Base-by-base conservation (phyloP, 2,329 filamentous ascomycete species). In the Pezicula carpinea region DNA sequence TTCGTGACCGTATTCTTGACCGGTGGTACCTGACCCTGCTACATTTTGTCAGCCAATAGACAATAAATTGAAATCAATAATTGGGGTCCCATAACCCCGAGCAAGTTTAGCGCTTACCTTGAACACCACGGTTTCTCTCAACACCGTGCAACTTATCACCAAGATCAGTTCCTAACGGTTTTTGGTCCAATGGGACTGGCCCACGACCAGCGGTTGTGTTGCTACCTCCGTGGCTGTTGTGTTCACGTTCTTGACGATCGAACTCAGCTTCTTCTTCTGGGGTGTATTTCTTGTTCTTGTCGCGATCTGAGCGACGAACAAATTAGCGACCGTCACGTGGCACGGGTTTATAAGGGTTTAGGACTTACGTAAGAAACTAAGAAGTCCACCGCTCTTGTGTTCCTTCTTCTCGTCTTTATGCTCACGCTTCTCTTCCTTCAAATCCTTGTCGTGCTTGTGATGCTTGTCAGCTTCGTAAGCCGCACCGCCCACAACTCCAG, bases 231-330 rank as follows among this genome's bases (percentile, higher is more conserved):
- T 58, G 46, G 32, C 50, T 32, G 22, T 59, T 51, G 5, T 60
- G 55, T 29, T 59, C 53, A 11, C 49, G 48, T 41, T 57, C 55
- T 51, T 55, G 53, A 18, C 55, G 55, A 15, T 51, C 55, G n/a
- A 59, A 58, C 14, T 58, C 57, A 5, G 46, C 53, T 29, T 59
- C 56, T 41, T 59, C 56, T 29, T 58, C 56, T 21, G 45, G 44
- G 7, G 53, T 52, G 35, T 59, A 58, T 38, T 56, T 58, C 47
- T 57, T 59, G 31, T 43, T 55, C 48, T 60, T 60, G 39, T 60
- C 55, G 5, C 54, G 58, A 36, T 60, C 56, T 59, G 26, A n/a
- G 4, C 40, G 31, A 31, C n/a, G 48, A 40, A 46, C 53, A 35
- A 8, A 43, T 38, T 18, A 17, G n/a, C 31, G 2, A 7, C 8